phyloP scores from a whole-genome alignment of 2,329 filamentous ascomycete species.

The Zymoseptoria brevis region DNA sequence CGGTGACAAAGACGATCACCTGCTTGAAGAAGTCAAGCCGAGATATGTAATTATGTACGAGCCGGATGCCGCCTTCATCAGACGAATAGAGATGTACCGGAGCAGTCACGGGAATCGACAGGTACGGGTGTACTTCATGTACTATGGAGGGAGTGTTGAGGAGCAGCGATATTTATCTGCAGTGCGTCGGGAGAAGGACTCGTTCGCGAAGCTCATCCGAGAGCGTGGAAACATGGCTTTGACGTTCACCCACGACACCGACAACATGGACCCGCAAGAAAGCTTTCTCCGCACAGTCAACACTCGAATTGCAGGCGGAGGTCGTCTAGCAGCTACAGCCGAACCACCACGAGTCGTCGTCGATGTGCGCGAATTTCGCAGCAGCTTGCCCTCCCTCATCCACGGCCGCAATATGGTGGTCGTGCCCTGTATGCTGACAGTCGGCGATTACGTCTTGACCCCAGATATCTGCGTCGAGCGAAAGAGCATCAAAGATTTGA shows the following conservation, averaged over 20 bases:
- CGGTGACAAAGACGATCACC: slow-evolving; percentile 88
- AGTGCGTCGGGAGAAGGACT: slow-evolving; percentile 90
- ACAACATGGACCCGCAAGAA: slow-evolving; percentile 74
- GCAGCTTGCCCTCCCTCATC: slow-evolving; percentile 79
- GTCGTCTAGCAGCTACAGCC: slow-evolving; percentile 72
- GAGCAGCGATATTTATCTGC: slow-evolving; percentile 87
- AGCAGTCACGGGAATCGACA: slow-evolving; percentile 86
- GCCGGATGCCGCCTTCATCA: slow-evolving; percentile 87
- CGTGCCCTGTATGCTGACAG: slow-evolving; percentile 90
- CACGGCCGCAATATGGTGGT: slow-evolving; percentile 84
- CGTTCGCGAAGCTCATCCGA: slow-evolving; percentile 89
- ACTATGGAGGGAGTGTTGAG: slow-evolving; percentile 89
- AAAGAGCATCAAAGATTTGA: slow-evolving; percentile 85
- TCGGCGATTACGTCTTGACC: slow-evolving; percentile 91
- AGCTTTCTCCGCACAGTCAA: slow-evolving; percentile 91
- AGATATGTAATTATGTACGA: slow-evolving; percentile 99
- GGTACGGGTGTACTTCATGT: slow-evolving; percentile 92
- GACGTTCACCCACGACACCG: slow-evolving; percentile 66
- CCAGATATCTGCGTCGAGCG: slow-evolving; percentile 89
- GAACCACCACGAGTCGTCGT: slow-evolving; percentile 86
- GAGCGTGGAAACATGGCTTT: slow-evolving; percentile 88
- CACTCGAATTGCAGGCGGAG: slow-evolving; percentile 90
- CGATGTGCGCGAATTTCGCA: slow-evolving; percentile 93
- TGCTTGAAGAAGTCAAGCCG: slow-evolving; percentile 89
- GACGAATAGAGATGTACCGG: slow-evolving; percentile 88